These are phyloP conservation scores for Aegilops tauschii DNA, from an alignment of 176 grass and related monocot genomes.

Conservation along the genomic window DNA sequence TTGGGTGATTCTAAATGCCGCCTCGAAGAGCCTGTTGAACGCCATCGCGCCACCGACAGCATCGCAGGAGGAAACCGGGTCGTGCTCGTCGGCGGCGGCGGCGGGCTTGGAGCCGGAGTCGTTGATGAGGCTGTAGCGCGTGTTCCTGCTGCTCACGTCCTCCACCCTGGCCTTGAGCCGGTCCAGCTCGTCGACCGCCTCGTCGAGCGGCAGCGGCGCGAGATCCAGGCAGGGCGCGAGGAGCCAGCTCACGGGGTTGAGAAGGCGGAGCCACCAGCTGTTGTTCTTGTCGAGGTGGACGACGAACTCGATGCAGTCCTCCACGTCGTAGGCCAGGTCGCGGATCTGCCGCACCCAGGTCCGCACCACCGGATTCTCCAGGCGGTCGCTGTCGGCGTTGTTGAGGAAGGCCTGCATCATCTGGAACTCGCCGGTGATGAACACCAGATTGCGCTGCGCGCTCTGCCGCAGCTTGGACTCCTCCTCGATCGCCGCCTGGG, in stretches of 20 bases:
- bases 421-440: not conserved
- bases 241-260: not conserved
- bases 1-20: not conserved
- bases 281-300: not conserved
- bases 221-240: not conserved
- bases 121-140: not conserved
- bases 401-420: not conserved
- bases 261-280: not conserved
- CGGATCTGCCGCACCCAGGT: not conserved
- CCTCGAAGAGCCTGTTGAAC: not conserved
- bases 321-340: not conserved
- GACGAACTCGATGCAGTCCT: not conserved
- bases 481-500: not conserved
- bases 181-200: not conserved
- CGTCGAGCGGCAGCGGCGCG: not conserved
- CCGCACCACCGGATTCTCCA: not conserved
- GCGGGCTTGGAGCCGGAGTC: not conserved
- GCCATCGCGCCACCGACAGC: not conserved
- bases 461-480: not conserved
- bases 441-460: not conserved
- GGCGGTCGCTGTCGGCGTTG: not conserved
- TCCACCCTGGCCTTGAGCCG: not conserved
- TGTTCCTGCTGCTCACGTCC: not conserved
- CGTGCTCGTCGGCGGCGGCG: not conserved
- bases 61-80: not conserved